Base-by-base conservation (phyloP, 352 stramenopile genomes). In the Phytophthora pistaciae region DNA sequence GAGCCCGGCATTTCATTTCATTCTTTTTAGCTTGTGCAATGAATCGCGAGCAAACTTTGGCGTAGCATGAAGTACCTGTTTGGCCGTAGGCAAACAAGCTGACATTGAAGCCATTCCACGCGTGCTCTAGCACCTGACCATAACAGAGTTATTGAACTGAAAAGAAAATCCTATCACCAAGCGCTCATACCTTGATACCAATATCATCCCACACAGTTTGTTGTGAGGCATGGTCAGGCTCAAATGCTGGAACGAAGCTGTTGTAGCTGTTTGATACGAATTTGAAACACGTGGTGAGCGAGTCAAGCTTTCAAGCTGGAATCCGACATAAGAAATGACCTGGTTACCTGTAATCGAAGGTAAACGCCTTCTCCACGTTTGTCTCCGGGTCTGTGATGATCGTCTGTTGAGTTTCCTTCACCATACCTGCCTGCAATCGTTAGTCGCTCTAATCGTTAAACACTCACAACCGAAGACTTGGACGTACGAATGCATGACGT, bases 41-140 rank as follows among this genome's bases (percentile, higher is more conserved):
- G 4, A 18, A 53, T 53, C 46, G 21, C 18, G n/a, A 53, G 5
- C 18, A 49, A 27, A 27, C 20, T 5, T 16, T 49, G 16, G 14
- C 20, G 2, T 40, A n/a, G 29, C 8, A 29, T 29, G 25, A 29
- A 29, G 5, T 68, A 79, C 75, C 75, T n/a, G 90, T 97, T 60
- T 97, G 90, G 0, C 90, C 90, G 60, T 97, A 96, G 6, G 90
- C 90, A 59, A 97, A 97, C 27, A 97, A 72, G 33, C 86, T 95
- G 16, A 96, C 88, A 52, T 97, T 96, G 84, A 96, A 97, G 11
- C 91, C 91, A 66, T 95, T 93, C 89, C 88, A 97, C 1, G 91
- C 91, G 62, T 97, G 92, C 66, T 97, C 89, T 5, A 96, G 80
- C 18, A 96, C 90, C 74, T 90, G 49, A 10, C 11, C 42, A 21